A percentile compares a stretch with the other conserved stretches of the same genome.
Evolutionary conservation across 2,329 filamentous ascomycete genomes (phyloP).

Genomic region (Penicillium oxalicum): DNA sequence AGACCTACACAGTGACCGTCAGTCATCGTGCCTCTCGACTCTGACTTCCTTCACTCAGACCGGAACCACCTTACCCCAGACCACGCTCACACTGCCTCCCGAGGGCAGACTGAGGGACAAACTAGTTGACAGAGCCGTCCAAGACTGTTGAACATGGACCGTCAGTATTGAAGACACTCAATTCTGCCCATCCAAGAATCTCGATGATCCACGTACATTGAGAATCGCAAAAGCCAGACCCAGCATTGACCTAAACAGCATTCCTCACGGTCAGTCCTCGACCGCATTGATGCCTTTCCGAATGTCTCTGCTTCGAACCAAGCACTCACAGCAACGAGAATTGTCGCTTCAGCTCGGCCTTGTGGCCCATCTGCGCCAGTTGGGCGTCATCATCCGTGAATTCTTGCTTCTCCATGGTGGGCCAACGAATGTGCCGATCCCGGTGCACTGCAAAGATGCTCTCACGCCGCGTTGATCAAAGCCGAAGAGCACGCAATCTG

Average conservation of each 20-base stretch:
- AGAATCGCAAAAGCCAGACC: conserved; percentile 58
- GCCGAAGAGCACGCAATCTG: too few species aligned
- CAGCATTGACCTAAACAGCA: conserved; percentile 47
- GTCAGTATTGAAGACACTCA: conserved; percentile 1
- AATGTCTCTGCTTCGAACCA: neutral
- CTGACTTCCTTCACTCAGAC: neutral
- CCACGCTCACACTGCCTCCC: conserved; percentile 63
- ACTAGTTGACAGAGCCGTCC: conserved; percentile 56
- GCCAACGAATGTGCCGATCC: neutral
- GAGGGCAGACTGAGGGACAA: conserved; percentile 59
- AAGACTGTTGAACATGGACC: conserved; percentile 37
- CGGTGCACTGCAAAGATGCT: too few species aligned
- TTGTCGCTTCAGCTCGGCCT: conserved; percentile 53
- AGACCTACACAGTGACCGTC: conserved; percentile 31
- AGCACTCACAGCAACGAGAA: conserved; percentile 47
- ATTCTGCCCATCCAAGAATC: neutral
- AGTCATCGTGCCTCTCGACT: neutral
- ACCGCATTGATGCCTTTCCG: neutral
- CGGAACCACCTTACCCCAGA: conserved; percentile 58
- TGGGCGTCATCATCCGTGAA: conserved; percentile 42
- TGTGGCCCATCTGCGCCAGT: conserved; percentile 52
- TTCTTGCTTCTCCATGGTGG: conserved; percentile 13
- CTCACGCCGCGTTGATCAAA: too few species aligned
- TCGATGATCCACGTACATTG: conserved; percentile 37
- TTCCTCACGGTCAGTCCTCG: conserved; percentile 7